Evolutionary conservation across 768 basidiomycete genomes (phyloP).

Genomic region (Tricholoma terreum): DNA sequence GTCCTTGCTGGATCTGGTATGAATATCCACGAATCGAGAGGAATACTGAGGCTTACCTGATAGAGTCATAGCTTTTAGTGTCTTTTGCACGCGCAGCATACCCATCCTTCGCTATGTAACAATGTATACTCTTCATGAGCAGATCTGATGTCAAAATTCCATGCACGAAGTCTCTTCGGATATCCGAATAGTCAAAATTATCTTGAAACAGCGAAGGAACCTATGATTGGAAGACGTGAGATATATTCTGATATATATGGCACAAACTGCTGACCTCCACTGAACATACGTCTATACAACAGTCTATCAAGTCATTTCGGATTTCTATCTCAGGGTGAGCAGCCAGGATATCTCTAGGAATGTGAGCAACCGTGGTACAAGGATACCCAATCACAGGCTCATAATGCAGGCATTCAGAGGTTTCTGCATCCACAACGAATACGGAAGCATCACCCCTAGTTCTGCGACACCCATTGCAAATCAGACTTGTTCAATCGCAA

Average conservation of each 20-base stretch:
- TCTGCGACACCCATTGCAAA: slow-evolving; percentile 33
- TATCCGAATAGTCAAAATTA: slow-evolving; percentile 95
- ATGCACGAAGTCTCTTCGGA: slow-evolving; percentile 90
- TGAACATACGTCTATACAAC: slow-evolving; percentile 90
- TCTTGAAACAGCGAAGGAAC: slow-evolving; percentile 96
- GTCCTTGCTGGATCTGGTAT: slow-evolving; percentile 65
- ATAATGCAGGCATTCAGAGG: slow-evolving; percentile 83
- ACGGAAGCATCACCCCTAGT: slow-evolving; percentile 71
- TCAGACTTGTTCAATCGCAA: neutral
- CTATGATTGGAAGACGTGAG: slow-evolving; percentile 34
- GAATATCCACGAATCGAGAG: neutral
- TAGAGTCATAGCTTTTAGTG: slow-evolving; percentile 84
- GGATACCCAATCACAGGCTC: slow-evolving; percentile 75
- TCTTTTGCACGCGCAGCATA: slow-evolving; percentile 95
- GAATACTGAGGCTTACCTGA: slow-evolving; percentile 54
- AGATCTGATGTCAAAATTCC: slow-evolving; percentile 93
- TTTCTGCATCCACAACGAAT: slow-evolving; percentile 73
- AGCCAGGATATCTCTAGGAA: slow-evolving; percentile 77
- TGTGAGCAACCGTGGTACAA: slow-evolving; percentile 49
- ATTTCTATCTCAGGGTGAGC: slow-evolving; percentile 81
- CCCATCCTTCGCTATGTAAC: slow-evolving; percentile 82
- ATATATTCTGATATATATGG: neutral
- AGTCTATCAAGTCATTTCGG: slow-evolving; percentile 85
- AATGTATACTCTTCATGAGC: slow-evolving; percentile 91
- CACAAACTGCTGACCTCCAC: slow-evolving; percentile 61